Conservation (phyloP, 805 yeast genomes). For the Sugiyamaella valdiviana region DNA sequence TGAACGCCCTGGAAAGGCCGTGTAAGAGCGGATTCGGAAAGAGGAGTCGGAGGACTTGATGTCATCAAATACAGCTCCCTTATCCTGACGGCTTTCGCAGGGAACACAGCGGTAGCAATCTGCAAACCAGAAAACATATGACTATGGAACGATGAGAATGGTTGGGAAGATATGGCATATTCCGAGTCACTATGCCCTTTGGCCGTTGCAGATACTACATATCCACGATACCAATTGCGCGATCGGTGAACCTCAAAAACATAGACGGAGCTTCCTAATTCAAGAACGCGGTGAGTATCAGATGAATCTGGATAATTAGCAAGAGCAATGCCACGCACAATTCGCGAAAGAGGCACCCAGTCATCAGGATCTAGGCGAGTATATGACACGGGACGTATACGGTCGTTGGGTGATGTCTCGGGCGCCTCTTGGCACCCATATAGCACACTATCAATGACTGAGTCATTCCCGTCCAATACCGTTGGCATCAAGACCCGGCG, state of each 20-base stretch:
- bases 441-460: too few relatives aligned
- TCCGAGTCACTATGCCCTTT: not conserved
- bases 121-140: not conserved
- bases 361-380: too few relatives aligned
- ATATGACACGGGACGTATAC: too few relatives aligned
- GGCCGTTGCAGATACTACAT: conserved; percentile 43
- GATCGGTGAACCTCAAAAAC: conserved; percentile 54
- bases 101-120: not conserved
- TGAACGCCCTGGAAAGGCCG: too few relatives aligned
- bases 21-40: too few relatives aligned
- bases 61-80: not conserved
- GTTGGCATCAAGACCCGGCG: too few relatives aligned
- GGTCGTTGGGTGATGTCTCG: too few relatives aligned
- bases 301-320: conserved; percentile 29
- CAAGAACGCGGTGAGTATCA: conserved; percentile 30
- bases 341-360: conserved; percentile 46
- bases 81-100: not conserved
- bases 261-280: conserved; percentile 65
- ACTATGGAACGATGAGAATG: conserved; percentile 18
- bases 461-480: too few relatives aligned
- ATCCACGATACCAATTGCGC: conserved; percentile 74
- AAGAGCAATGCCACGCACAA: conserved; percentile 28
- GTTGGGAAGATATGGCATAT: not conserved
- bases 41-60: too few relatives aligned
- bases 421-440: too few relatives aligned